These are phyloP conservation scores for Thalassia testudinum DNA, from an alignment of 116 monocot genomes.

Conservation along the genomic window DNA sequence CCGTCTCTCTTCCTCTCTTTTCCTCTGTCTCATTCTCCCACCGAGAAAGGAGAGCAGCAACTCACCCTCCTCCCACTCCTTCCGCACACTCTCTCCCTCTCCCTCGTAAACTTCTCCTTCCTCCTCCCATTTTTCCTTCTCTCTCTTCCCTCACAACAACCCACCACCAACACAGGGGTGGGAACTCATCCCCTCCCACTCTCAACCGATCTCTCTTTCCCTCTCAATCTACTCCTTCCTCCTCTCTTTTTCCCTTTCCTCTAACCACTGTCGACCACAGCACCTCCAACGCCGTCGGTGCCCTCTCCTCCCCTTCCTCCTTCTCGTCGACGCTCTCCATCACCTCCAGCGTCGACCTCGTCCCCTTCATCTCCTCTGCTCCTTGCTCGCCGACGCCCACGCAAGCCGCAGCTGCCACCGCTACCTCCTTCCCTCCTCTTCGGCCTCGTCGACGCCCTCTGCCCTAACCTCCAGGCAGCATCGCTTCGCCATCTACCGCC, in stretches of 20 bases:
- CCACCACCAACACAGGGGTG: too few relatives aligned
- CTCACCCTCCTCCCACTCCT: too few relatives aligned
- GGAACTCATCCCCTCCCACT: background rate
- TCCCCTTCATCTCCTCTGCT: background rate
- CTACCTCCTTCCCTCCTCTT: too few relatives aligned
- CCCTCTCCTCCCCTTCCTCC: background rate
- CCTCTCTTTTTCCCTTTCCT: background rate
- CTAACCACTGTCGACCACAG: background rate
- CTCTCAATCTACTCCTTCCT: background rate
- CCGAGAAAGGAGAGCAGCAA: too few relatives aligned
- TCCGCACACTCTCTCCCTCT: background rate
- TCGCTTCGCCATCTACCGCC: too few relatives aligned
- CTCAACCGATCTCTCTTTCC: background rate
- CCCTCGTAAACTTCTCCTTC: too few relatives aligned
- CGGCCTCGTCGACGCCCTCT: too few relatives aligned
- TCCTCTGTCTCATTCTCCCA: background rate
- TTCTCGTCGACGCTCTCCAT: background rate
- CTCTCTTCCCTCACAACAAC: too few relatives aligned
- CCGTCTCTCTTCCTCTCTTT: background rate
- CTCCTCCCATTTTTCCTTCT: too few relatives aligned
- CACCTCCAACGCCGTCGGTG: background rate
- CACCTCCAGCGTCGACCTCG: background rate
- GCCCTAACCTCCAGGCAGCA: too few relatives aligned
- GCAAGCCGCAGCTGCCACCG: too few relatives aligned
- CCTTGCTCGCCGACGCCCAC: too few relatives aligned